Base-by-base conservation (phyloP, 805 yeast genomes). In the Citeromyces matritensis region DNA sequence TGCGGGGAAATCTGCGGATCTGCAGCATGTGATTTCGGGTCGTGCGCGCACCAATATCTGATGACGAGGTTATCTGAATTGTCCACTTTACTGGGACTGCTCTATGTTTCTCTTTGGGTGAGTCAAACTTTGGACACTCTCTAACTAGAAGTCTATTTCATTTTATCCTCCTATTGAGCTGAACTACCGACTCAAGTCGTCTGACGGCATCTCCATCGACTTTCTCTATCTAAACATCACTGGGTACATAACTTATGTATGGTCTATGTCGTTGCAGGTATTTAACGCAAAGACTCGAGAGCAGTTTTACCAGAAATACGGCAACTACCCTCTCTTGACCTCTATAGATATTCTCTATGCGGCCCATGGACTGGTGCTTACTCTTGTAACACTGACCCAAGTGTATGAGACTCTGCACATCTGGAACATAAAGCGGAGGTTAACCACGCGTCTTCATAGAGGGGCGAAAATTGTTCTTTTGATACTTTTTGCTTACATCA, bases 131-230 rank as follows among this genome's bases (percentile, higher is more conserved):
- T n/a, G 15, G 12, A 10, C 12, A 4, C 26, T 4, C 23, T 12
- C 5, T 26, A 17, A 9, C 15, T 21, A n/a, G 19, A 25, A 31
- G 68, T 55, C 72, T 10, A 33, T 65, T 1, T 63, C 74, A 2
- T 63, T 62, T 45, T 69, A 69, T 37, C 71, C 74, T 4, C 63
- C 69, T 2, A 33, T 69, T 5, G 26, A 55, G 6, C 47, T 63
- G 6, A 65, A 65, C 37, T 55, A 53, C 39, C 45, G 39, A 17
- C 45, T 56, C 10, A 48, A 44, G 32, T 55, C 67, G 0, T 50
- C 73, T 0, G 66, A 64, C 32, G 72, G 73, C 0, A 42, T 69
- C 2, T 69, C 75, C 0, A 39, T 58, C 3, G 77, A 69, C 38
- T 66, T 58, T 35, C 44, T 64, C 3, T 45, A 57, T 15, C 36